Evolutionary conservation across 2,329 filamentous ascomycete species (phyloP).

Genomic region (Cytospora piceae): DNA sequence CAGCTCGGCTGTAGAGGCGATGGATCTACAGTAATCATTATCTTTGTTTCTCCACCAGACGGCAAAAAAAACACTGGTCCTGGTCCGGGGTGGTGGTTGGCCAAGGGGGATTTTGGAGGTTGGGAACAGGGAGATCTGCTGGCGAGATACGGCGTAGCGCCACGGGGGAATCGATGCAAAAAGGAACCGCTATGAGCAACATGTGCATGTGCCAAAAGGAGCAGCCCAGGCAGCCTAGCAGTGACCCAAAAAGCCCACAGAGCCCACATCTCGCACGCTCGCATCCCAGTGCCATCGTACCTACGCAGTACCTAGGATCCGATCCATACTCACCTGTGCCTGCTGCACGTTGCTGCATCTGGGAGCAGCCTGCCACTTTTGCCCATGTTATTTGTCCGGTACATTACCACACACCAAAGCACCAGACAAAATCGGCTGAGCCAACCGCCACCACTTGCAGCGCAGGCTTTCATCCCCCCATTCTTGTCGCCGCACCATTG

Average conservation of each 20-base stretch:
- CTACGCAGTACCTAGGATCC: background rate
- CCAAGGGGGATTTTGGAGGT: background rate
- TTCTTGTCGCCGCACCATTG: constrained; percentile 22
- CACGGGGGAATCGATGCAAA: constrained; percentile 21
- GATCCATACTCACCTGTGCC: background rate
- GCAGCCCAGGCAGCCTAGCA: background rate
- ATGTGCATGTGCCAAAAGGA: constrained; percentile 14
- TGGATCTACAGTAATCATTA: no score
- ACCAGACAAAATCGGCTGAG: constrained; percentile 13
- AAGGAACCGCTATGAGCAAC: constrained; percentile 21
- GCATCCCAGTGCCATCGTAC: no score
- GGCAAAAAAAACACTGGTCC: background rate
- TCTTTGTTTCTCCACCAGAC: background rate
- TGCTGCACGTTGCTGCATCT: background rate
- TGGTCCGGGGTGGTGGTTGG: background rate
- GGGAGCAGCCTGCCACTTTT: background rate
- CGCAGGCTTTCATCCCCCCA: constrained; percentile 14
- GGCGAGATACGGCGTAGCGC: constrained; percentile 3
- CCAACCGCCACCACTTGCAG: constrained; percentile 12
- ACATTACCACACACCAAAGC: background rate
- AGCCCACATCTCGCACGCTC: no score
- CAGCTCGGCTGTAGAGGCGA: background rate
- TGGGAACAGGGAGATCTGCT: background rate
- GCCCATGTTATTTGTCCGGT: background rate
- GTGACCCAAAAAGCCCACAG: no score